Conservation (phyloP, 1,139 yeast genomes). For the Eremothecium coryli region DNA sequence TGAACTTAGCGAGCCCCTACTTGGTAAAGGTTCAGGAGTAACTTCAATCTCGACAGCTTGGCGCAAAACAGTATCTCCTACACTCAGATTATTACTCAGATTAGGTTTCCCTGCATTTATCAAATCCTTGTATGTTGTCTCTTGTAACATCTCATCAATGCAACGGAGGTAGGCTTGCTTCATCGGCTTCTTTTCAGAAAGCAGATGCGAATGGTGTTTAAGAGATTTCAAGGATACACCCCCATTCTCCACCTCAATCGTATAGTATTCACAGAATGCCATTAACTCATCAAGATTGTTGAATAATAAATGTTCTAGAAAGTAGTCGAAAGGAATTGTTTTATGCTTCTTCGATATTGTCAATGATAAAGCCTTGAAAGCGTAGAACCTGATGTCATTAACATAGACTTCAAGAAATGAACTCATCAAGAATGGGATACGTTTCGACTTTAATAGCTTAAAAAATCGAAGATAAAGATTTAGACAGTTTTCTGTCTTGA, state of each 20-base stretch:
- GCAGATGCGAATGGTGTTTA: conserved; percentile 37
- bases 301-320: conserved; percentile 54
- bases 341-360: conserved; percentile 65
- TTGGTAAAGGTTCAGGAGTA: background rate
- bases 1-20: no score
- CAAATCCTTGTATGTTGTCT: conserved; percentile 21
- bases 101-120: conserved; percentile 34
- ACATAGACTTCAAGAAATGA: conserved; percentile 76
- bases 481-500: conserved; percentile 50
- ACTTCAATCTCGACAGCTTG: background rate
- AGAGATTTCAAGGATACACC: conserved; percentile 53
- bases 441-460: conserved; percentile 39
- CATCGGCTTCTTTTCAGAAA: conserved; percentile 37
- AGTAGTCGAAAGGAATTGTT: conserved; percentile 44
- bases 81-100: background rate
- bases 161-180: conserved; percentile 49
- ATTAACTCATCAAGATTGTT: conserved; percentile 46
- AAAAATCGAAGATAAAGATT: conserved; percentile 63
- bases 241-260: conserved; percentile 40
- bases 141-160: conserved; percentile 41
- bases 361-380: conserved; percentile 58
- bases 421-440: conserved; percentile 61
- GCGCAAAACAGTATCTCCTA: background rate
- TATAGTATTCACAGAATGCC: conserved; percentile 56
- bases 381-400: conserved; percentile 69